These are phyloP conservation scores for Coprinopsis cinerea DNA, from an alignment of 768 basidiomycete genomes.

Conservation along the genomic window DNA sequence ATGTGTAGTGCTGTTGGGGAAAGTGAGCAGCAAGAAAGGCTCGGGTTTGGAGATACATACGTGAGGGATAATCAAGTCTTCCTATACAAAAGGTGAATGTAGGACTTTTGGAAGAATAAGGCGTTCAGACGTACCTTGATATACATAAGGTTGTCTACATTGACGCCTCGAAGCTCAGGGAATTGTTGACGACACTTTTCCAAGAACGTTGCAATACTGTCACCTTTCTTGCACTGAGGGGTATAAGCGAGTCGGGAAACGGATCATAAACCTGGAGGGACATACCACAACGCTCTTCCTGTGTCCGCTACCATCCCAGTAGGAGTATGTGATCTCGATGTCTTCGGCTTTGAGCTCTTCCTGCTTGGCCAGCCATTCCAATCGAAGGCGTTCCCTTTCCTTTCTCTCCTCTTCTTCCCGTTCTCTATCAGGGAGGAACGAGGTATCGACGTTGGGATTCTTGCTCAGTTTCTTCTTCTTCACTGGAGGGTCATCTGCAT, in stretches of 20 bases:
- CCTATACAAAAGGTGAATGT: conserved; percentile 39
- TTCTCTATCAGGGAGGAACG: conserved; percentile 96
- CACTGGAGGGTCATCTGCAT: conserved; percentile 38
- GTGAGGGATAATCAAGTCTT: conserved; percentile 96
- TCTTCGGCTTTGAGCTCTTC: conserved; percentile 60
- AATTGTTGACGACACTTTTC: conserved; percentile 93
- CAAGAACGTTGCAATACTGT: conserved; percentile 79
- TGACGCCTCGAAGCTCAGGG: conserved; percentile 84
- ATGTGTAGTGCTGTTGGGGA: conserved; percentile 81
- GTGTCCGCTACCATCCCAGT: conserved; percentile 98
- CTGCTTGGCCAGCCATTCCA: conserved; percentile 81
- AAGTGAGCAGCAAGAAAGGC: conserved; percentile 3
- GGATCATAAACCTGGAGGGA: conserved; percentile 11
- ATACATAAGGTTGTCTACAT: conserved; percentile 97
- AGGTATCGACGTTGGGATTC: conserved; percentile 95
- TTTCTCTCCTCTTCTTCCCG: conserved; percentile 89
- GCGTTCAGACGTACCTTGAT: conserved; percentile 61
- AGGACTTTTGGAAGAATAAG: not conserved
- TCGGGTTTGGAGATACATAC: conserved; percentile 37
- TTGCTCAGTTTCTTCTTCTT: conserved; percentile 85
- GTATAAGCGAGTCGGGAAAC: not conserved
- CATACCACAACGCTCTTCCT: conserved; percentile 84
- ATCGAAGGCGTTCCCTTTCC: conserved; percentile 81
- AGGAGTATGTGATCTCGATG: conserved; percentile 93
- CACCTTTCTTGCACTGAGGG: conserved; percentile 93